Base-by-base conservation (phyloP, 2,329 filamentous ascomycete species). In the Neonectria punicea region DNA sequence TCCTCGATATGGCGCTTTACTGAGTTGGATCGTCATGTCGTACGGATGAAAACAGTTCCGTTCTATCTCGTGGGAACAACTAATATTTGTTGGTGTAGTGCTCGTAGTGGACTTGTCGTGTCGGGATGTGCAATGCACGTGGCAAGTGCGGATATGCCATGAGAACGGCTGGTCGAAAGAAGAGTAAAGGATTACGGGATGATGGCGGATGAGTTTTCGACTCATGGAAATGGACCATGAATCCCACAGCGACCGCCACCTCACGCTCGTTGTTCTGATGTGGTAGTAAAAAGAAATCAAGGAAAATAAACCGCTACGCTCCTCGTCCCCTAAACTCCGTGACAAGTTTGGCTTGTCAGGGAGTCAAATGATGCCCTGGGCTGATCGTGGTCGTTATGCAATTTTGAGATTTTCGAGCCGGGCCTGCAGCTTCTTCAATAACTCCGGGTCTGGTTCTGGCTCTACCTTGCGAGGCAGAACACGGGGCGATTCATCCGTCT, bases 381-480 rank as follows among this genome's bases (percentile, higher is more conserved):
- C 34, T 28, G 43, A 36, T 43, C 25, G 25, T 55, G 58, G 41
- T 30, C 41, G 51, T 65, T 71, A 78, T 68, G 74, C 67, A 57
- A 83, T 74, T 63, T 79, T 81, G 63, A 87, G 68, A 28, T 73
- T 76, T 56, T 81, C 81, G 54, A 91, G 78, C 67, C 85, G 89
- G 55, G 80, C 84, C 70, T 90, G 85, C 20, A 92, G 80, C 53
- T 81, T 82, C 73, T 83, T 84, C 58, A 91, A 72, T 6, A 92
- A 78, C 11, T 87, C 86, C 1, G 88, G 87, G 73, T 92, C 88
- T 2, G 86, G 87, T 71, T 86, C 83, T 1, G 86, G 87, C 59
- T 90, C 87, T 30, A 88, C 83, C 74, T 87, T 89, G 70, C 85
- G 86, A 14, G 88, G 86, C 61, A 84, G 85, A 64, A 84, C 82